Base-by-base conservation (phyloP, 495 filamentous ascomycete genomes). In the Neurospora intermedia region DNA sequence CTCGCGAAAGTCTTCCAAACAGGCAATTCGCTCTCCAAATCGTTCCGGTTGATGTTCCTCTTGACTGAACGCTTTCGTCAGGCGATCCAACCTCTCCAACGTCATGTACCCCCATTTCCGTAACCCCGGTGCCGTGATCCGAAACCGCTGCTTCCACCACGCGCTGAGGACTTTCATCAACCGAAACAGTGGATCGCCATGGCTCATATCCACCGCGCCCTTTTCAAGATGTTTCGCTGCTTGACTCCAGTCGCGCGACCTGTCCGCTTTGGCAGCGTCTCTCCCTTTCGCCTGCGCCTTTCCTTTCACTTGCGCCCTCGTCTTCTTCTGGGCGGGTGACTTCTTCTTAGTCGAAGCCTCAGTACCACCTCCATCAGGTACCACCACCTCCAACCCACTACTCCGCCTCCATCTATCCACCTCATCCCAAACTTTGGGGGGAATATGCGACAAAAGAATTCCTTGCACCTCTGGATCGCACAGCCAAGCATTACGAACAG, bases 131-230 rank as follows among this genome's bases (percentile, higher is more conserved):
- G 90, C 87, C 4, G 89, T 92, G 69, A 96, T 86, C 7, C 83
- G 86, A 80, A 96, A 99, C 46, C 91, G 87, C 76, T 92, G 92
- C 79, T 89, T 94, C 96, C 96, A 99, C 86, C 91, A 97, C 2
- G 90, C 87, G 18, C 91, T 82, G 42, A 99, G 82, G 31, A 88
- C 84, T 75, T 91, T 92, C 69, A 98, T 84, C 27, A 97, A 82
- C n/a, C 89, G 82, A 39, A 96, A 84, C n/a, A 96, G 81, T 0
- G 95, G 94, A 78, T 98, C 94, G 1, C 92, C 92, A 35, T 88
- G 87, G 80, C 90, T 93, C 82, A 92, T 87, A 77, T 96, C 91
- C 13, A 85, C 79, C 54, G 86, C 83, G 4, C 90, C 92, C 16
- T 87, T 88, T 69, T 92, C 91, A 45, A 92, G 82, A n/a, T 87